A percentile compares a stretch with the other conserved stretches of the same genome.
Conservation (phyloP, 148 eudicot genomes). For the Salicornia ramosissima region DNA sequence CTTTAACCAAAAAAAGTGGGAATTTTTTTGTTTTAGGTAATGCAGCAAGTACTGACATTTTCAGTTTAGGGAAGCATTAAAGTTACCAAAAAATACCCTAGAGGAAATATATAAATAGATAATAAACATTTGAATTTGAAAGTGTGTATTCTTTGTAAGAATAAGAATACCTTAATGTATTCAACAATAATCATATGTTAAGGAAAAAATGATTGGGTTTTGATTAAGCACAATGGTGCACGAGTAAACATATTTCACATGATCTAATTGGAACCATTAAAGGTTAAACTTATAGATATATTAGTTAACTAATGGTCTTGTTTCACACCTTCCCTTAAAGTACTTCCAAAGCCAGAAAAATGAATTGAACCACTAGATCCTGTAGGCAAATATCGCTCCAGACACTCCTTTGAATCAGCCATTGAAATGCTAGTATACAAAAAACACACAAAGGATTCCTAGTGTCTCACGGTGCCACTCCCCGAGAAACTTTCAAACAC, state of each 20-base stretch:
- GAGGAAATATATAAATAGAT: too few species aligned
- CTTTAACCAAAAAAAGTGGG: too few species aligned
- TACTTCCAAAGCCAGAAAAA: neutral
- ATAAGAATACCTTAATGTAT: too few species aligned
- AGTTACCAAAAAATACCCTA: too few species aligned
- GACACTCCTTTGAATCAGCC: neutral
- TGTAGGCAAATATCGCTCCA: neutral
- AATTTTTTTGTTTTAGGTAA: too few species aligned
- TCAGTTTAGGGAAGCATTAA: too few species aligned
- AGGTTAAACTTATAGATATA: neutral
- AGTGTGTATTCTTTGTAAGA: too few species aligned
- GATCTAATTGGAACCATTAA: neutral
- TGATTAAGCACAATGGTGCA: neutral
- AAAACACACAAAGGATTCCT: too few species aligned
- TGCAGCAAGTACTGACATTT: too few species aligned
- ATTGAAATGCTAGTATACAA: neutral
- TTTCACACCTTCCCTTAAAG: neutral
- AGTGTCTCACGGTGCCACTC: neutral
- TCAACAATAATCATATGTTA: too few species aligned
- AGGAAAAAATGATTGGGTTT: neutral
- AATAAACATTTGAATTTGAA: too few species aligned
- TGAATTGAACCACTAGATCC: neutral
- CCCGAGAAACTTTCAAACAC: neutral
- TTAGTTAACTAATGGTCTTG: neutral
- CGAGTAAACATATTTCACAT: neutral